phyloP scores from a whole-genome alignment of 441 rosid species.

The Gossypium davidsonii region DNA sequence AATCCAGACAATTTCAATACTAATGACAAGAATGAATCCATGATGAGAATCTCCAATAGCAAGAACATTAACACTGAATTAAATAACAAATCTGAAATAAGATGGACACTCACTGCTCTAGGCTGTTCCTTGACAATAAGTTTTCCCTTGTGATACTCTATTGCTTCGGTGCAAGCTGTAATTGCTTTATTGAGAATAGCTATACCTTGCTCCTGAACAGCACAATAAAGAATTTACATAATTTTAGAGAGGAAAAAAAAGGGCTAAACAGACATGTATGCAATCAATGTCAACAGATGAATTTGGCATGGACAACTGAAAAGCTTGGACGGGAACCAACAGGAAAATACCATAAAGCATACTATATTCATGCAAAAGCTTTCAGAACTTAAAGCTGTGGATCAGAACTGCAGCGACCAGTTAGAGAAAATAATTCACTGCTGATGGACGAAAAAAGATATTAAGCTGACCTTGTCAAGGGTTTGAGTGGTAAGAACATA shows the following conservation, averaged over 20 bases:
- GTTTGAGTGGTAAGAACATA: slow-evolving; percentile 96
- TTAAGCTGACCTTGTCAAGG: slow-evolving; percentile 71
- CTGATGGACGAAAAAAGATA: neutral
- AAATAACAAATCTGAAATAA: neutral
- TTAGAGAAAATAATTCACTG: neutral
- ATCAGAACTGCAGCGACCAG: neutral
- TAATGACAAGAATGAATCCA: neutral
- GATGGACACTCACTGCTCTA: slow-evolving; percentile 68
- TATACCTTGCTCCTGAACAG: slow-evolving; percentile 85
- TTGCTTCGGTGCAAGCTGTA: slow-evolving; percentile 63
- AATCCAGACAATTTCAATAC: neutral
- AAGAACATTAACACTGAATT: neutral
- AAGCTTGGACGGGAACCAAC: neutral
- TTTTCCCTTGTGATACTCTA: slow-evolving; percentile 81
- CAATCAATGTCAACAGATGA: neutral
- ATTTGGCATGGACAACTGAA: neutral
- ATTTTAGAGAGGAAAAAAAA: neutral
- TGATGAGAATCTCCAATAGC: neutral
- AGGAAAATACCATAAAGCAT: neutral
- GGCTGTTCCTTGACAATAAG: slow-evolving; percentile 78
- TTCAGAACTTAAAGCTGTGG: neutral
- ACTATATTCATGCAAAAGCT: neutral
- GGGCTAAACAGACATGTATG: neutral
- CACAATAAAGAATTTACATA: neutral
- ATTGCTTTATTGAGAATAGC: slow-evolving; percentile 66